phyloP scores from a whole-genome alignment of 495 filamentous ascomycete genomes.

The Emericellopsis terricola region DNA sequence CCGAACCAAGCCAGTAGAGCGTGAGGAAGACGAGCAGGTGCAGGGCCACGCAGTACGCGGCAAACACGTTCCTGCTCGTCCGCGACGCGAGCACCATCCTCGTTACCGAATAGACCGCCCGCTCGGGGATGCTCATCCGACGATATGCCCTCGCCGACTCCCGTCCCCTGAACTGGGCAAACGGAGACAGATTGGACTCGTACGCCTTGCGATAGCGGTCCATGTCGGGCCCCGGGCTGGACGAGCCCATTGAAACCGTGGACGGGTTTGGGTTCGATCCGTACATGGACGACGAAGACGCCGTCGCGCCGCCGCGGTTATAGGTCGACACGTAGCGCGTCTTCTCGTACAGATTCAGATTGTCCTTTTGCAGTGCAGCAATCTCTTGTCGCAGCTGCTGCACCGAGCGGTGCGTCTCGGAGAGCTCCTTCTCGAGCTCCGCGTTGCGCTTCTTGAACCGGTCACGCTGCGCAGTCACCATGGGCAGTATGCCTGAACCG shows the following conservation, averaged over 20 bases:
- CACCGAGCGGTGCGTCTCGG: constrained; percentile 61
- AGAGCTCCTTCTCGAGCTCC: constrained; percentile 81
- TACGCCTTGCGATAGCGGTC: constrained; percentile 89
- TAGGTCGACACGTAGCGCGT: constrained; percentile 91
- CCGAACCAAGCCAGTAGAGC: constrained; percentile 65
- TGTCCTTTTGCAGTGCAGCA: constrained; percentile 85
- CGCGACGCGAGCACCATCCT: constrained; percentile 79
- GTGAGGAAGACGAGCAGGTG: constrained; percentile 74
- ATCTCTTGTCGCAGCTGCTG: constrained; percentile 83
- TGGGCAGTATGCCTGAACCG: constrained; percentile 82
- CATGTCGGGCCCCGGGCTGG: constrained; percentile 41
- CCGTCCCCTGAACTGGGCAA: constrained; percentile 82
- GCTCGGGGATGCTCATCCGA: constrained; percentile 81
- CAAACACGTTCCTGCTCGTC: constrained; percentile 85
- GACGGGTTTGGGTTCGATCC: constrained; percentile 55
- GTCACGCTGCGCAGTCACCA: constrained; percentile 95
- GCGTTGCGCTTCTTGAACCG: constrained; percentile 93
- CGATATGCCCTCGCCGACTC: constrained; percentile 88
- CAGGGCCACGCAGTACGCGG: constrained; percentile 77
- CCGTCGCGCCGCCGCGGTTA: constrained; percentile 42
- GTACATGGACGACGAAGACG: constrained; percentile 55
- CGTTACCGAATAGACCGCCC: constrained; percentile 78
- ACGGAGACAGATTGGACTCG: constrained; percentile 86
- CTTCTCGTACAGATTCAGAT: constrained; percentile 93
- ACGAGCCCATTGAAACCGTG: constrained; percentile 36